Evolutionary conservation across 768 basidiomycete species (phyloP), one percentile per base, ranked within the genome.

Genomic region (Phlebiopsis gigantea): DNA sequence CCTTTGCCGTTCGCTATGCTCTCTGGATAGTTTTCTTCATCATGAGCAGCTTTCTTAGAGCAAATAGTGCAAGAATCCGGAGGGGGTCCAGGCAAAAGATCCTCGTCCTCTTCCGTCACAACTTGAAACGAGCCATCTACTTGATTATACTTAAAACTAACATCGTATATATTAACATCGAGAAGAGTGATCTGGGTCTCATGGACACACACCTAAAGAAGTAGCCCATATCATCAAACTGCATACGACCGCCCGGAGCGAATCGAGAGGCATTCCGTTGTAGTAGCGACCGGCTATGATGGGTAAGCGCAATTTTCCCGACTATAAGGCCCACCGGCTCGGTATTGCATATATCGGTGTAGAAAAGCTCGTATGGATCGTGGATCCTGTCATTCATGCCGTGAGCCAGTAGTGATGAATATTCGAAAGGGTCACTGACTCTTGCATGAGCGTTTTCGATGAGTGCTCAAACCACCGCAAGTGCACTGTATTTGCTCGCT

Each of bases 391-490:
- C 6, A 17, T 17, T 24, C 19, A 15, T n/a, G n/a, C n/a, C n/a
- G n/a, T n/a, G n/a, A 22, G 12, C 5, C 8, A 22, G 15, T 46
- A 5, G n/a, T n/a, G n/a, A n/a, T n/a, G n/a, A n/a, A n/a, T n/a
- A n/a, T n/a, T n/a, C n/a, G n/a, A n/a, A n/a, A n/a, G n/a, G n/a
- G n/a, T n/a, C n/a, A 39, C 54, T 2, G 45, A 52, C 58, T 89
- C 83, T 26, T 76, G 72, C 25, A 90, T 65, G n/a, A 81, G 66
- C 0, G 83, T 86, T 54, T 79, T 77, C 0, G 80, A 79, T 0
- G 82, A 80, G 62, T 92, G 90, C 53, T 87, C 79, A 26, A 87
- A 80, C 88, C 88, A 93, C 30, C 83, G 87, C 9, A 88, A 69
- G 66, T 93, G 90, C 0, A 80, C 78, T 1, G 57, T 68, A 53